Evolutionary conservation across 2,329 filamentous ascomycete species (phyloP).

Genomic region (Pezicula neosporulosa): DNA sequence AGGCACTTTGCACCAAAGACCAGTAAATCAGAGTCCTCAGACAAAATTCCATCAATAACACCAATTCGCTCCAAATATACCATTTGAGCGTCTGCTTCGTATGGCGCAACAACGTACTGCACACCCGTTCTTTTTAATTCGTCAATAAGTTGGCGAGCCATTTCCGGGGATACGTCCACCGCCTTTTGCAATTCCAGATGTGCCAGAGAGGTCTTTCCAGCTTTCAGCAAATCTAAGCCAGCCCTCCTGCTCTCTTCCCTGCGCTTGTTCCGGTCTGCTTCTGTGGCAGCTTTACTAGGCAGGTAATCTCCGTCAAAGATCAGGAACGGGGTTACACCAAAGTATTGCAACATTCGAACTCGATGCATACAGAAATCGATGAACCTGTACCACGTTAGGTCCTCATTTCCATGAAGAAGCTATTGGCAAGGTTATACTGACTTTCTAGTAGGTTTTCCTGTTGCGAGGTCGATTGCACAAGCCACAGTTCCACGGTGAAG

Average conservation of each 20-base stretch:
- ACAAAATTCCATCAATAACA: slow-evolving; percentile 81
- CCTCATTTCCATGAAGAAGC: slow-evolving; percentile 8
- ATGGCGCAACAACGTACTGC: slow-evolving; percentile 89
- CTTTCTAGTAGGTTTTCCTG: slow-evolving; percentile 85
- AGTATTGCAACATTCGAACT: slow-evolving; percentile 90
- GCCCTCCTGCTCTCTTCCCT: slow-evolving; percentile 73
- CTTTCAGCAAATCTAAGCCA: slow-evolving; percentile 75
- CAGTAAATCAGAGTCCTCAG: slow-evolving; percentile 92
- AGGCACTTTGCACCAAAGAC: slow-evolving; percentile 92
- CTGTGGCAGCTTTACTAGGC: slow-evolving; percentile 88
- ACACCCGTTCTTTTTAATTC: slow-evolving; percentile 79
- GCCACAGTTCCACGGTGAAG: slow-evolving; percentile 88
- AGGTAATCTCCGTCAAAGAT: slow-evolving; percentile 96
- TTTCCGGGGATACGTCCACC: slow-evolving; percentile 91
- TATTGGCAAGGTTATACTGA: slow-evolving; percentile 39
- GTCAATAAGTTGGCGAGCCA: slow-evolving; percentile 89
- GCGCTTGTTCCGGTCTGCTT: slow-evolving; percentile 69
- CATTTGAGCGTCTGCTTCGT: slow-evolving; percentile 96
- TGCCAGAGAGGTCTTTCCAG: slow-evolving; percentile 78
- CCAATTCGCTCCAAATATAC: slow-evolving; percentile 89
- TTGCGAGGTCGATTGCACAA: slow-evolving; percentile 86
- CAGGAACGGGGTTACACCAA: slow-evolving; percentile 89
- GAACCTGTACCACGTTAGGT: slow-evolving; percentile 53
- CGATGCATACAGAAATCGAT: slow-evolving; percentile 87
- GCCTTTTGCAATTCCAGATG: slow-evolving; percentile 89